Evolutionary conservation across 192 early-diverging fungal genomes (phyloP).

Genomic region (Pilaira anomala): DNA sequence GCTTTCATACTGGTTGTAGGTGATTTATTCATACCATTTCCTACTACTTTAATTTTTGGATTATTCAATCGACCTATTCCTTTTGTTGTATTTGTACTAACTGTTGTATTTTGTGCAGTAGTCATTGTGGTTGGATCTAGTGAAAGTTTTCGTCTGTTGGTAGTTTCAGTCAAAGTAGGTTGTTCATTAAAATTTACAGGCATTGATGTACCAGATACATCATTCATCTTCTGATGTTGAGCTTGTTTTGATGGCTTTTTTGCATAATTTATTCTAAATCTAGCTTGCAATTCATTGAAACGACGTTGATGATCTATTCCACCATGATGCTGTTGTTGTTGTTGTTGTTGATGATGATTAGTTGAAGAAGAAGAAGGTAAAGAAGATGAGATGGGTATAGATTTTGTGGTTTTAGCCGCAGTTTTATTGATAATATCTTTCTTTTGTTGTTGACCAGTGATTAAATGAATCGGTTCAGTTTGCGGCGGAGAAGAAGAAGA

Average conservation of each 20-base stretch:
- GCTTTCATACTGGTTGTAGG: background rate
- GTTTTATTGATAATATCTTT: background rate
- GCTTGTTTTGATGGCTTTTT: slow-evolving; percentile 22
- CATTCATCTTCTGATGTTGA: background rate
- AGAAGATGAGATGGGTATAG: slow-evolving; percentile 10
- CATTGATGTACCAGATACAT: slow-evolving; percentile 20
- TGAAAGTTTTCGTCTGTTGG: background rate
- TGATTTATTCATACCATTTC: background rate
- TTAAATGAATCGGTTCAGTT: background rate
- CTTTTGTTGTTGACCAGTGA: background rate
- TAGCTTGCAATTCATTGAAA: slow-evolving; percentile 30
- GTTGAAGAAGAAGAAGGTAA: background rate
- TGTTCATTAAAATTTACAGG: slow-evolving; percentile 7
- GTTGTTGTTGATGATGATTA: slow-evolving; percentile 18
- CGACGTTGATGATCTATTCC: slow-evolving; percentile 32
- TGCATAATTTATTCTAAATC: slow-evolving; percentile 34
- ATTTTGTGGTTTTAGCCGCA: slow-evolving; percentile 5
- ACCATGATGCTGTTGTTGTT: no score
- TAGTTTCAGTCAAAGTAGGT: background rate
- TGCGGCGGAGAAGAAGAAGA: background rate
- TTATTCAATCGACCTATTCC: background rate
- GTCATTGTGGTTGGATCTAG: background rate
- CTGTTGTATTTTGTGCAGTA: no score
- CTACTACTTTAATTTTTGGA: background rate
- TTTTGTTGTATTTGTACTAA: no score